Percentiles rank a stretch among this genome's conserved stretches.
Evolutionary conservation across 305 asterid genomes (phyloP).

Genomic region (Fraxinus platypoda): DNA sequence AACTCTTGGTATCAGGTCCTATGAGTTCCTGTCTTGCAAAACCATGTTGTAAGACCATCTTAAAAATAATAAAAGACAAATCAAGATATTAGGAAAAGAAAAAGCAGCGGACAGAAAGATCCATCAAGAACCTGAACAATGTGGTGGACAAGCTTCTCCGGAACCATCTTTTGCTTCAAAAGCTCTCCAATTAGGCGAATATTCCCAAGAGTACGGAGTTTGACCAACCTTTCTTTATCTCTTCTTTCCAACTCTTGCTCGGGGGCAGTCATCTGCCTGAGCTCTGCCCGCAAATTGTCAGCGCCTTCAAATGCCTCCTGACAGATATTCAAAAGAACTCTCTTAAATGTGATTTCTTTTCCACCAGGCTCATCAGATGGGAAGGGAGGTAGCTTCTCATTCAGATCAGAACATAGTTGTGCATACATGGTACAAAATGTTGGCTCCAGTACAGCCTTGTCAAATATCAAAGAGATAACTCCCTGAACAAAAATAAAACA

Average conservation of each 20-base stretch:
- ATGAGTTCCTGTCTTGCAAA: background rate
- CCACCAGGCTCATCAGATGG: constrained; percentile 91
- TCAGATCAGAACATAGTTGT: constrained; percentile 76
- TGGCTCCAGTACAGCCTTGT: constrained; percentile 95
- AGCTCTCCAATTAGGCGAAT: constrained; percentile 94
- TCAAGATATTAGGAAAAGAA: background rate
- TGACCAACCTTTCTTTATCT: constrained; percentile 75
- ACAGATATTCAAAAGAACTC: constrained; percentile 74
- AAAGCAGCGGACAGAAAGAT: background rate
- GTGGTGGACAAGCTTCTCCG: constrained; percentile 89
- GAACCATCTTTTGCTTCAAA: constrained; percentile 91
- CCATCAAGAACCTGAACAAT: constrained; percentile 67
- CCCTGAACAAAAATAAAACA: constrained; percentile 38
- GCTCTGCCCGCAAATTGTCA: constrained; percentile 71
- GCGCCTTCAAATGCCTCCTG: constrained; percentile 96
- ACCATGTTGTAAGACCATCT: background rate
- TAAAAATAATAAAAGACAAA: background rate
- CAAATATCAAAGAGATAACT: constrained; percentile 87
- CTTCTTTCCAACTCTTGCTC: constrained; percentile 73
- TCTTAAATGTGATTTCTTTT: constrained; percentile 75
- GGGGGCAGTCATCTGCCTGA: constrained; percentile 75
- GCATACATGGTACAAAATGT: constrained; percentile 96
- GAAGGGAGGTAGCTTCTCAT: constrained; percentile 74
- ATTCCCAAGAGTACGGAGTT: constrained; percentile 90
- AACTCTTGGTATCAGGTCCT: background rate